Conservation (phyloP, 805 yeast species). For the Scheffersomyces coipomensis region DNA sequence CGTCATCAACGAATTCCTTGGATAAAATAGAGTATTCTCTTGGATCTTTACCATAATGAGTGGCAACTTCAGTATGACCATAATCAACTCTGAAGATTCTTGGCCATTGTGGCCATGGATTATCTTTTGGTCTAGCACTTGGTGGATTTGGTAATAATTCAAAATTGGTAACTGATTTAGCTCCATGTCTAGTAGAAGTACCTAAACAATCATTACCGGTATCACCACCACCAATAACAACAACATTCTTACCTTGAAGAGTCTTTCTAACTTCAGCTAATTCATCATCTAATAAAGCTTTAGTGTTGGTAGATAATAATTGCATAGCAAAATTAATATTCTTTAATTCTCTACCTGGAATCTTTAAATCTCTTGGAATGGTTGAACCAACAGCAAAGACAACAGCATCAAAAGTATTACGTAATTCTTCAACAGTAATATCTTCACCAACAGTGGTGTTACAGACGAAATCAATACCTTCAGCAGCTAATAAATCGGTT, state of each 20-base stretch:
- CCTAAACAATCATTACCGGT: constrained; percentile 99
- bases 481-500: constrained; percentile 84
- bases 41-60: constrained; percentile 95
- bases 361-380: constrained; percentile 90
- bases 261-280: constrained; percentile 72
- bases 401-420: constrained; percentile 72
- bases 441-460: constrained; percentile 85
- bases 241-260: constrained; percentile 82
- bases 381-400: constrained; percentile 93
- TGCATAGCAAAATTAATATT: constrained; percentile 96
- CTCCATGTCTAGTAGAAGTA: constrained; percentile 96
- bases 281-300: constrained; percentile 79
- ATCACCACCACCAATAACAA: constrained; percentile 99
- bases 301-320: constrained; percentile 78
- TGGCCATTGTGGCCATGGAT: constrained; percentile 99
- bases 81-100: constrained; percentile 95
- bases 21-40: constrained; percentile 95
- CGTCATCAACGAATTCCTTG: constrained; percentile 94
- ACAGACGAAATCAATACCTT: constrained; percentile 80
- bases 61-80: constrained; percentile 93
- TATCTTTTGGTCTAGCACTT: constrained; percentile 79
- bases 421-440: constrained; percentile 66
- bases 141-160: constrained; percentile 95
- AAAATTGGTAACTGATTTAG: constrained; percentile 88
- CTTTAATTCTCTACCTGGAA: constrained; percentile 88